phyloP scores from a whole-genome alignment of 257 asterid genomes.

The Petunia axillaris region DNA sequence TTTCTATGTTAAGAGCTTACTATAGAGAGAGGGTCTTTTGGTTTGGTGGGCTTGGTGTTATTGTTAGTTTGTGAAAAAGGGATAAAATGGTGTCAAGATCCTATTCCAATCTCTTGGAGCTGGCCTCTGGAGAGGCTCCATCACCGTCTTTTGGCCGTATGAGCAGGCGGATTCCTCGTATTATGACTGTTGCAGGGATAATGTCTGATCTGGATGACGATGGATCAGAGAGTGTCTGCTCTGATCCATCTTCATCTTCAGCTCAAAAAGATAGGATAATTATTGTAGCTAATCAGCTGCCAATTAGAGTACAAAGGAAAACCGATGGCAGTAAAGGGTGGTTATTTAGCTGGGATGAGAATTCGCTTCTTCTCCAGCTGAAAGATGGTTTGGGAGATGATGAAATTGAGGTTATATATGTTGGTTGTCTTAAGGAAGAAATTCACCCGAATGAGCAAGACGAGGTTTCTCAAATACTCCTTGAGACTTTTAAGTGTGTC shows the following conservation, averaged over 20 bases:
- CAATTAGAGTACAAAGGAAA: constrained; percentile 69
- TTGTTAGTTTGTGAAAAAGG: constrained; percentile 28
- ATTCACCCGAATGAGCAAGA: constrained; percentile 84
- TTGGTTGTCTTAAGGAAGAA: constrained; percentile 87
- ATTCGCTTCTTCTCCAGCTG: constrained; percentile 73
- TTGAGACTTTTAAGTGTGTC: constrained; percentile 77
- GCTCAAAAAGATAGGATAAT: constrained; percentile 75
- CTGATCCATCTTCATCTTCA: constrained; percentile 74
- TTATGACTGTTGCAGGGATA: constrained; percentile 84
- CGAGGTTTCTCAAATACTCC: constrained; percentile 79
- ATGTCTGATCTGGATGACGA: constrained; percentile 83
- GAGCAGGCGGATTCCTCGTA: constrained; percentile 72
- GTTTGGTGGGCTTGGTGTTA: constrained; percentile 32
- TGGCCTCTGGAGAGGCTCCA: constrained; percentile 86
- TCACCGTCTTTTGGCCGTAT: constrained; percentile 64
- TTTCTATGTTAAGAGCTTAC: constrained; percentile 35
- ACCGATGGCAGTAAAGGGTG: constrained; percentile 56
- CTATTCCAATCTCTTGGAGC: constrained; percentile 79
- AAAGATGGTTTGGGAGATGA: constrained; percentile 77
- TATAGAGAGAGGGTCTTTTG: constrained; percentile 29
- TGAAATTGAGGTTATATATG: constrained; percentile 72
- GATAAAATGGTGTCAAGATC: constrained; percentile 77
- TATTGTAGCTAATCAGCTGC: constrained; percentile 86
- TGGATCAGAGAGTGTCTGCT: constrained; percentile 56
- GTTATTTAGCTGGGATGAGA: constrained; percentile 84